phyloP scores from a whole-genome alignment of 1,139 yeast genomes.

The Hyphopichia pseudoburtonii region DNA sequence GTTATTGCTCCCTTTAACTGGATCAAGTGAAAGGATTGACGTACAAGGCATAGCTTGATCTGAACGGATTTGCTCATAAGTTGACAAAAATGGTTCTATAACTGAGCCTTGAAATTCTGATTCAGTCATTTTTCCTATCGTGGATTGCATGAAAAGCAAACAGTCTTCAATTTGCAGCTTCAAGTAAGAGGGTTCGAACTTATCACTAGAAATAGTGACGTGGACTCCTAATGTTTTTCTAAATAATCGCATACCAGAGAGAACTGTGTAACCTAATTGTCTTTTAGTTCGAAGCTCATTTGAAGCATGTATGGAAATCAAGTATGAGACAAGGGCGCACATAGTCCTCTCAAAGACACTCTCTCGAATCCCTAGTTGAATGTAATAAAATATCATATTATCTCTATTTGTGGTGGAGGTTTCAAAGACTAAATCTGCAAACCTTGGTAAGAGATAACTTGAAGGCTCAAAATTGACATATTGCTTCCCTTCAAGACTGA shows the following conservation, averaged over 20 bases:
- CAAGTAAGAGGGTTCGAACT: slow-evolving; percentile 32
- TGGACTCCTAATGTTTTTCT: slow-evolving; percentile 57
- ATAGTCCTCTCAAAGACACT: slow-evolving; percentile 32
- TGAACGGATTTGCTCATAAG: slow-evolving; percentile 9
- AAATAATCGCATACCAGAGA: slow-evolving; percentile 53
- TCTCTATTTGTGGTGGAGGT: slow-evolving; percentile 45
- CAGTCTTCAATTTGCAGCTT: slow-evolving; percentile 47
- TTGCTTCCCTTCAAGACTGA: background rate
- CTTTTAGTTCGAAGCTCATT: slow-evolving; percentile 49
- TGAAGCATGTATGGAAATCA: slow-evolving; percentile 39
- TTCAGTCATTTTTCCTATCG: slow-evolving; percentile 22
- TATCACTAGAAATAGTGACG: slow-evolving; percentile 52
- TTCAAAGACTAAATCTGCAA: slow-evolving; percentile 30
- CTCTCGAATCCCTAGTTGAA: slow-evolving; percentile 53
- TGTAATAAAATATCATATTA: slow-evolving; percentile 48
- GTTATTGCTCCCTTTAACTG: slow-evolving; percentile 25
- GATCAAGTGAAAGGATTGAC: slow-evolving; percentile 19
- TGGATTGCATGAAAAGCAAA: slow-evolving; percentile 35
- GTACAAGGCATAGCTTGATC: slow-evolving; percentile 18
- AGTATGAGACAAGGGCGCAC: slow-evolving; percentile 44
- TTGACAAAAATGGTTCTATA: slow-evolving; percentile 34
- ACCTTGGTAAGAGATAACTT: slow-evolving; percentile 34
- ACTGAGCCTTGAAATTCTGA: slow-evolving; percentile 28
- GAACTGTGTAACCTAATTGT: slow-evolving; percentile 46
- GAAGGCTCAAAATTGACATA: slow-evolving; percentile 20